Percentiles rank a stretch among this genome's conserved stretches.
Conservation (phyloP, 148 eudicot species). For the Rhododendron vialii region DNA sequence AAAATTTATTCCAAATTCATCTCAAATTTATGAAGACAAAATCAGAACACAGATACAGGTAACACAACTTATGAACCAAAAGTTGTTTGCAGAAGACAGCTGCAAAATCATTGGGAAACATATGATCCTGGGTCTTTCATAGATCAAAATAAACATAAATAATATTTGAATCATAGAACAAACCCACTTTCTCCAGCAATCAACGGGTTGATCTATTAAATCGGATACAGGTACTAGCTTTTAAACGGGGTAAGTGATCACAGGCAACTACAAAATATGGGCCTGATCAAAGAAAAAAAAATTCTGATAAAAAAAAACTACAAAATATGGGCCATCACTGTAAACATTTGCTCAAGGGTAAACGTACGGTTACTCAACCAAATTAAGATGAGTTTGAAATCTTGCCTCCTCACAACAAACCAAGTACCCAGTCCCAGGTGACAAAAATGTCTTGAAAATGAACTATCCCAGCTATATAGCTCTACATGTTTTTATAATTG, state of each 20-base stretch:
- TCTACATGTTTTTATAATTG: not conserved
- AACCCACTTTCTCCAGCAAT: not conserved
- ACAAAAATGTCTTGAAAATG: no score
- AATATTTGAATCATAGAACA: not conserved
- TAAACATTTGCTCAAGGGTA: not conserved
- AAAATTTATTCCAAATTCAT: not conserved
- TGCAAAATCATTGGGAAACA: not conserved
- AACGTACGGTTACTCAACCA: not conserved
- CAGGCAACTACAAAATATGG: not conserved
- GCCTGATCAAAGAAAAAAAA: no score
- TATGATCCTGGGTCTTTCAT: constrained; percentile 2
- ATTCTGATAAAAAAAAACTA: no score
- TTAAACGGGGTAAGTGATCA: not conserved
- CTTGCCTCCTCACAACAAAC: no score
- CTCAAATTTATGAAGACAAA: not conserved
- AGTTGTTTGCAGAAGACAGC: not conserved
- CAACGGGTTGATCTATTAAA: not conserved
- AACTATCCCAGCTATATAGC: not conserved
- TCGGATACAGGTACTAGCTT: not conserved
- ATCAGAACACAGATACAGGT: not conserved
- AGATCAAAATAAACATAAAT: not conserved
- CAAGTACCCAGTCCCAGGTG: no score
- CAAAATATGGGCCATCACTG: not conserved
- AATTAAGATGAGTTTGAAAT: not conserved
- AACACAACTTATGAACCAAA: not conserved